Conservation (phyloP, 257 asterid species). For the Solanum neorickii region DNA sequence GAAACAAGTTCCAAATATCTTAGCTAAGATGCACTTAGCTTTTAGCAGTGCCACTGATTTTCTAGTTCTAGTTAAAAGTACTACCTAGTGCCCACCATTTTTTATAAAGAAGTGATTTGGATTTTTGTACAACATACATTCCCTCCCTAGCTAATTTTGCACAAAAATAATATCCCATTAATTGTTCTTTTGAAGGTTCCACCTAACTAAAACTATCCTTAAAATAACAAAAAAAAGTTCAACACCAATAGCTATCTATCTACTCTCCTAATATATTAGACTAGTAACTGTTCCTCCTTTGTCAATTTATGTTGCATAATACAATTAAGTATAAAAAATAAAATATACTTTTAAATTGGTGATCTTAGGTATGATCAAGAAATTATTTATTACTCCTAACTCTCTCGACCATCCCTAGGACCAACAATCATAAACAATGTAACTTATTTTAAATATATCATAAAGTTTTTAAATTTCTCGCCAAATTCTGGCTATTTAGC, state of each 20-base stretch:
- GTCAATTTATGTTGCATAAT: neutral
- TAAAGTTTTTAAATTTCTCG: too few species aligned
- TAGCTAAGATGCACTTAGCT: neutral
- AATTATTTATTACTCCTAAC: neutral
- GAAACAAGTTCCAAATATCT: neutral
- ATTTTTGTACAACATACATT: slow-evolving; percentile 4
- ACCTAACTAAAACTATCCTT: neutral
- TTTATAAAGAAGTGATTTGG: neutral
- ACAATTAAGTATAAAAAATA: neutral
- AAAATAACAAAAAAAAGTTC: neutral
- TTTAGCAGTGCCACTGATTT: neutral
- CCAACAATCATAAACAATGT: neutral
- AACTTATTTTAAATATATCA: neutral
- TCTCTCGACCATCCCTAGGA: neutral
- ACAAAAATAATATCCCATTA: neutral
- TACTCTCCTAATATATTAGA: neutral
- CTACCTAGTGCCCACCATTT: neutral
- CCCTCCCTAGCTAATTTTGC: neutral
- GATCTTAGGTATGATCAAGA: neutral
- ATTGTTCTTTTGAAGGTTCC: neutral
- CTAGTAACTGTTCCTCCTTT: neutral
- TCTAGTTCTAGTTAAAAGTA: neutral
- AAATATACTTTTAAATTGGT: neutral
- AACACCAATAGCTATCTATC: neutral
- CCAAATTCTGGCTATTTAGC: too few species aligned